Conservation (phyloP, 1,284 basidiomycete species). For the Apiotrichum montevideense region DNA sequence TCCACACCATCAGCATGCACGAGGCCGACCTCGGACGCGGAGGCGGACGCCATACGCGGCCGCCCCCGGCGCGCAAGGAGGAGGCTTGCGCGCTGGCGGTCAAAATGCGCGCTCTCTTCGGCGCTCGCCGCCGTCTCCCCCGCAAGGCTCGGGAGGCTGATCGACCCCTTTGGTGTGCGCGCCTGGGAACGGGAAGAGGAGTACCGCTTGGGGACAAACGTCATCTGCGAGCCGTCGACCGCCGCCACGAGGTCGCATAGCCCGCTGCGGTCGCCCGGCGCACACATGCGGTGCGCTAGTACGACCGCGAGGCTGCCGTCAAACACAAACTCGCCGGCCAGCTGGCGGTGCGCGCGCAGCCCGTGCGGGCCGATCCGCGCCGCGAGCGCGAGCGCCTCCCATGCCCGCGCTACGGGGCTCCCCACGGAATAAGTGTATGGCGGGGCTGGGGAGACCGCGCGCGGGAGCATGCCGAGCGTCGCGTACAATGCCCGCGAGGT, state of each 20-base stretch:
- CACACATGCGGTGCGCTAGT: constrained; percentile 48
- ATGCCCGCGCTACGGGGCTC: constrained; percentile 8
- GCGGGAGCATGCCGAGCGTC: constrained; percentile 63
- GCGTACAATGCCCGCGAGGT: constrained; percentile 63
- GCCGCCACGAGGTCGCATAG: constrained; percentile 57
- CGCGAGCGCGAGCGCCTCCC: constrained; percentile 11
- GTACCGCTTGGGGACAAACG: background rate
- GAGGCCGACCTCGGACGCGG: too few relatives aligned
- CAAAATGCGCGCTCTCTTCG: background rate
- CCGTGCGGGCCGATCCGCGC: constrained; percentile 4
- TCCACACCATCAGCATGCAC: too few relatives aligned
- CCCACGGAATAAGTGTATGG: constrained; percentile 50
- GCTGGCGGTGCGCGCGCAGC: constrained; percentile 48
- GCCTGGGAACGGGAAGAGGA: background rate
- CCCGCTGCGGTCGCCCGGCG: constrained; percentile 61
- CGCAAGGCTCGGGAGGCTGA: background rate
- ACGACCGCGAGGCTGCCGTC: constrained; percentile 54
- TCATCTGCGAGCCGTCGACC: background rate
- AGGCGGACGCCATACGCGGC: too few relatives aligned
- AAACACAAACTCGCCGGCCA: constrained; percentile 84
- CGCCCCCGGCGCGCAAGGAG: background rate
- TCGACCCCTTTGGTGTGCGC: background rate
- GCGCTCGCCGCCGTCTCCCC: too few relatives aligned
- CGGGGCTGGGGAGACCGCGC: constrained; percentile 23
- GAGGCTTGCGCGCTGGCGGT: background rate